Percentiles rank a stretch among this genome's conserved stretches.
Conservation (phyloP, 1,139 yeast species). For the Geotrichum phurueaensis region DNA sequence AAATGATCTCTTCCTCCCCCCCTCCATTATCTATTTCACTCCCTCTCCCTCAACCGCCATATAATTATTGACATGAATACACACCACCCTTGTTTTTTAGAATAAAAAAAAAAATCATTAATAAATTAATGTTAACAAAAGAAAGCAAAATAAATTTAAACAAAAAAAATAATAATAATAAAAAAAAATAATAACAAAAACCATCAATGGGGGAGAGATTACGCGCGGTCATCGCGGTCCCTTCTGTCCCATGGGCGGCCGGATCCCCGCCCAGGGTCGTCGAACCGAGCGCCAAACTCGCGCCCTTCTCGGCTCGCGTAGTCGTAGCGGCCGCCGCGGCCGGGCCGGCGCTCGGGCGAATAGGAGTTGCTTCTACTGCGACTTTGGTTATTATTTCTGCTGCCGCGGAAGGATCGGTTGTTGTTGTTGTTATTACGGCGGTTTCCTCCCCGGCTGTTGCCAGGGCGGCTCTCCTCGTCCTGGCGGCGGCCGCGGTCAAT, state of each 20-base stretch:
- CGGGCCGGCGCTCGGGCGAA: neutral
- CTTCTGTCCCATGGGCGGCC: neutral
- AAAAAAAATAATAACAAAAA: neutral
- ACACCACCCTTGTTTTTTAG: neutral
- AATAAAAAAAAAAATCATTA: neutral
- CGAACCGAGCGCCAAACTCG: neutral
- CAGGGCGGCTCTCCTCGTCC: neutral
- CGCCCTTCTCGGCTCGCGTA: neutral
- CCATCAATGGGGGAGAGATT: neutral
- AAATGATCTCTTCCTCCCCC: conserved; percentile 22
- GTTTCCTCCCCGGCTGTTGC: neutral
- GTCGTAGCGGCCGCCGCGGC: neutral
- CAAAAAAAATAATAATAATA: neutral
- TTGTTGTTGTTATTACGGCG: neutral
- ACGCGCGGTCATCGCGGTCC: neutral
- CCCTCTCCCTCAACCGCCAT: neutral
- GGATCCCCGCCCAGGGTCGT: neutral
- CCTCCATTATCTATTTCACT: neutral
- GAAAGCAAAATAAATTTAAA: no score
- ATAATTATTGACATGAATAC: neutral
- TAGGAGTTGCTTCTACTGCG: neutral
- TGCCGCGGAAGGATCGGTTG: neutral
- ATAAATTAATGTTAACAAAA: neutral
- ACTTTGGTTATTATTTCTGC: neutral
- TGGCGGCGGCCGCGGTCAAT: neutral